phyloP scores from a whole-genome alignment of 108 stramenopile genomes.

The Mediolabrus comicus region DNA sequence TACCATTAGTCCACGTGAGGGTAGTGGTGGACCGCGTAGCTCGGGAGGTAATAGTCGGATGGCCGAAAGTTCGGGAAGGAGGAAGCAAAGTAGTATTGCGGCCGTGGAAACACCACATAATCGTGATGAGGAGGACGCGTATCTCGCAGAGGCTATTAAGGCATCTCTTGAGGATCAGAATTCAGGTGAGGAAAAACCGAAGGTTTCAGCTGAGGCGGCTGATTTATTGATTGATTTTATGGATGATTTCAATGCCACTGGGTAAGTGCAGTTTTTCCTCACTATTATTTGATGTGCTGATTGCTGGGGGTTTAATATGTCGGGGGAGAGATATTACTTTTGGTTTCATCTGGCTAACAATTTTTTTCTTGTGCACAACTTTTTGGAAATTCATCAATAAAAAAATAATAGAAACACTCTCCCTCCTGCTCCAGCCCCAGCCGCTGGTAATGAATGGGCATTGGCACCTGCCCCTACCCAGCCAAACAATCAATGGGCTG shows the following conservation, averaged over 20 bases:
- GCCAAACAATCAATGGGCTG: constrained; percentile 32
- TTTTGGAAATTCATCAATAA: not conserved
- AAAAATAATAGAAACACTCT: constrained; percentile 13
- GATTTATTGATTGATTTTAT: constrained; percentile 67
- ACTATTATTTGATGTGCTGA: not conserved
- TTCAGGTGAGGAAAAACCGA: constrained; percentile 24
- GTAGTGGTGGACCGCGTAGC: not conserved
- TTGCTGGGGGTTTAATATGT: not conserved
- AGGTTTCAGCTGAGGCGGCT: constrained; percentile 35
- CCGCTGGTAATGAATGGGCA: constrained; percentile 27
- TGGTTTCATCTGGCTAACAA: not conserved
- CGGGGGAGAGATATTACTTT: not conserved
- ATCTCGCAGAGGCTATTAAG: constrained; percentile 82
- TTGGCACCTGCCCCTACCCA: constrained; percentile 46
- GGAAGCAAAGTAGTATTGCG: constrained; percentile 46
- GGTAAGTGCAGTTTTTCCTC: constrained; percentile 19
- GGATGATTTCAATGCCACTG: constrained; percentile 44
- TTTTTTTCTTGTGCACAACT: not conserved
- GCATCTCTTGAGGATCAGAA: constrained; percentile 56
- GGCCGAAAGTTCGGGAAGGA: constrained; percentile 25
- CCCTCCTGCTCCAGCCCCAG: constrained; percentile 38
- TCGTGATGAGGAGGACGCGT: constrained; percentile 85
- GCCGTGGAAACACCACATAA: constrained; percentile 82
- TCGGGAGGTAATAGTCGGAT: not conserved
- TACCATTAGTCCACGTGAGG: constrained; percentile 20